Evolutionary conservation across 371 early-diverging fungal genomes (phyloP).

Genomic region (Rhizopus sp.): DNA sequence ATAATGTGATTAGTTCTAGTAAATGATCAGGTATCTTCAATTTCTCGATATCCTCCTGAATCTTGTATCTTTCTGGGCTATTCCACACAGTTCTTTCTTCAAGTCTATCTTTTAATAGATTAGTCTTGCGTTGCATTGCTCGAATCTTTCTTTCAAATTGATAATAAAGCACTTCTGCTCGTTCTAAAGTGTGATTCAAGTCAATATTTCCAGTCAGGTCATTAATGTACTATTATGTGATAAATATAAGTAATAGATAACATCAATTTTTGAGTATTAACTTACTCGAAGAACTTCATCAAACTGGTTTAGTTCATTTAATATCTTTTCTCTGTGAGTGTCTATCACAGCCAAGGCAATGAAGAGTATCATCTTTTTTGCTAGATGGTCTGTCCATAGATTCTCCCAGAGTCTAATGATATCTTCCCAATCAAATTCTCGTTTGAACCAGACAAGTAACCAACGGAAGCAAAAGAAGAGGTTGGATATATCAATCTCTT

Average conservation of each 20-base stretch:
- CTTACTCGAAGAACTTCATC: constrained; percentile 87
- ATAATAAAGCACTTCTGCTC: constrained; percentile 79
- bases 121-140: constrained; percentile 52
- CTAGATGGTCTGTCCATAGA: constrained; percentile 84
- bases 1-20: not conserved
- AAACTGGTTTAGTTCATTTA: constrained; percentile 75
- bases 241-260: not conserved
- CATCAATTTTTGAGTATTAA: not conserved
- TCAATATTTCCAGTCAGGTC: constrained; percentile 80
- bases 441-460: constrained; percentile 94
- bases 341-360: constrained; percentile 90
- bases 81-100: constrained; percentile 44
- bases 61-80: constrained; percentile 25
- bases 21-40: constrained; percentile 23
- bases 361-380: constrained; percentile 82
- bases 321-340: constrained; percentile 73
- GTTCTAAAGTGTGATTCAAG: constrained; percentile 72
- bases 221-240: constrained; percentile 72
- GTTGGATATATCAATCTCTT: constrained; percentile 77
- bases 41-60: constrained; percentile 31
- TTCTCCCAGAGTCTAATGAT: constrained; percentile 87
- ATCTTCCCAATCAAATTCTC: constrained; percentile 90
- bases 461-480: constrained; percentile 95
- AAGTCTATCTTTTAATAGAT: constrained; percentile 31
- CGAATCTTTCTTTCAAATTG: constrained; percentile 65